Evolutionary conservation across 2,329 filamentous ascomycete species (phyloP), one percentile per base, ranked within the genome.

Genomic region (Alternaria arborescens): DNA sequence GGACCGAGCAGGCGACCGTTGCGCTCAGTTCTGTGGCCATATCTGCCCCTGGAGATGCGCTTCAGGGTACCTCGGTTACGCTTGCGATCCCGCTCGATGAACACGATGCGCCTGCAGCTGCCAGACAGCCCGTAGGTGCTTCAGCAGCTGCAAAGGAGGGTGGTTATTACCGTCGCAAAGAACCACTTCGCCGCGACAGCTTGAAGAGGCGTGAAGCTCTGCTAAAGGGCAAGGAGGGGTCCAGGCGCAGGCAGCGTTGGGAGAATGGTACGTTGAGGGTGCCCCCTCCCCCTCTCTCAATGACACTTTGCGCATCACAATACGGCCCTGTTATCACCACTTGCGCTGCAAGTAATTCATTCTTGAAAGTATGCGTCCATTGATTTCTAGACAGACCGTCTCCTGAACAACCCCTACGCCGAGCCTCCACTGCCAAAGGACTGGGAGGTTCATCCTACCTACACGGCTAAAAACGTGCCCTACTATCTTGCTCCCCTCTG

Each of bases 161-260:
- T 80, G 55, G 82, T 78, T 79, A 83, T 72, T 71, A 82, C 65
- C 81, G 82, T 64, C 76, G 91, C 42, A 83, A 83, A 60, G 84
- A 85, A 70, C 82, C 84, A 6, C 71, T 87, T 46, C 82, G 85
- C 34, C 84, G 87, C 52, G 88, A 90, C 70, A 89, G 86, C 69
- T 71, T 87, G 71, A 88, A 87, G 72, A 80, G 86, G 52, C 88
- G 94, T 18, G 93, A 97, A 67, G 87, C 89, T 3, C 75, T 97
- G 53, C 83, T 95, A 32, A 96, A 93, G 81, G 94, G 94, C 58
- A 97, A 96, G 69, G 93, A 97, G 78, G 94, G 94, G 34, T 94
- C 88, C 71, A 87, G 94, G 36, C 89, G 94, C 72, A 86, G 94
- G 51, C 89, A 94, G 71, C 86, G 94, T 57, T 98, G 94, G 93